These are phyloP conservation scores for Vanrija sp. DNA, from an alignment of 1,284 basidiomycete genomes.

Conservation along the genomic window DNA sequence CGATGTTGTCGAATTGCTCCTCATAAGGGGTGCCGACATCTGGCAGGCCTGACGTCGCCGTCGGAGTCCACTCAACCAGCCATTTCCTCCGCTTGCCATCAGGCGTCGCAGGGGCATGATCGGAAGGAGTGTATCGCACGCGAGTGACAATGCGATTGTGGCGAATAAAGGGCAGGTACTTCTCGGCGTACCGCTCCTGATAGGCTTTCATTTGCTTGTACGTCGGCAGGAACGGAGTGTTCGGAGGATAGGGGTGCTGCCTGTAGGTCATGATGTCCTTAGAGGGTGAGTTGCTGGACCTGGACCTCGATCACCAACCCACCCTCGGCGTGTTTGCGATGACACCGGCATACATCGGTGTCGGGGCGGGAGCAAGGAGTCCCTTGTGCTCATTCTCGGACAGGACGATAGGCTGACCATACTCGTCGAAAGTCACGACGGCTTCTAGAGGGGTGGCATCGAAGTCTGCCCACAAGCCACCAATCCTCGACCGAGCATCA, in stretches of 20 bases:
- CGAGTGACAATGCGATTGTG: slow-evolving; percentile 9
- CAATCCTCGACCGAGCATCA: slow-evolving; percentile 6
- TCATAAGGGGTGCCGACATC: slow-evolving; percentile 8
- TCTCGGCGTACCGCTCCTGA: slow-evolving; percentile 2
- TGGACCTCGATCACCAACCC: background rate
- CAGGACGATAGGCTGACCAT: slow-evolving; percentile 8
- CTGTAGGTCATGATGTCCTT: slow-evolving; percentile 15
- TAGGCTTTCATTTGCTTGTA: slow-evolving; percentile 10
- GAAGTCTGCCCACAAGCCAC: slow-evolving; percentile 11
- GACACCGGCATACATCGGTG: slow-evolving; percentile 14
- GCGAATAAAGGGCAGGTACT: slow-evolving; percentile 4
- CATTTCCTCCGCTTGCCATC: background rate
- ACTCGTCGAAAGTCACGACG: slow-evolving; percentile 6
- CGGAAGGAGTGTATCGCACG: slow-evolving; percentile 9
- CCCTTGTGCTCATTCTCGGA: slow-evolving; percentile 5
- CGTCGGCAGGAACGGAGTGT: slow-evolving; percentile 4
- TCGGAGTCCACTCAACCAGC: slow-evolving; percentile 13
- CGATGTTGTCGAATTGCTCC: slow-evolving; percentile 11
- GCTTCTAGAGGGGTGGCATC: slow-evolving; percentile 7
- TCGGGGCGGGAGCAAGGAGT: slow-evolving; percentile 7
- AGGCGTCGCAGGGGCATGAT: background rate
- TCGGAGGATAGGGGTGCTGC: slow-evolving; percentile 10
- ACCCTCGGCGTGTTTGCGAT: slow-evolving; percentile 13
- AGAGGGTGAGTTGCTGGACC: background rate
- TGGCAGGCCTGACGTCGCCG: background rate